A percentile compares a stretch with the other conserved stretches of the same genome.
phyloP scores from a whole-genome alignment of 768 basidiomycete genomes.

The Amanita exitialis region DNA sequence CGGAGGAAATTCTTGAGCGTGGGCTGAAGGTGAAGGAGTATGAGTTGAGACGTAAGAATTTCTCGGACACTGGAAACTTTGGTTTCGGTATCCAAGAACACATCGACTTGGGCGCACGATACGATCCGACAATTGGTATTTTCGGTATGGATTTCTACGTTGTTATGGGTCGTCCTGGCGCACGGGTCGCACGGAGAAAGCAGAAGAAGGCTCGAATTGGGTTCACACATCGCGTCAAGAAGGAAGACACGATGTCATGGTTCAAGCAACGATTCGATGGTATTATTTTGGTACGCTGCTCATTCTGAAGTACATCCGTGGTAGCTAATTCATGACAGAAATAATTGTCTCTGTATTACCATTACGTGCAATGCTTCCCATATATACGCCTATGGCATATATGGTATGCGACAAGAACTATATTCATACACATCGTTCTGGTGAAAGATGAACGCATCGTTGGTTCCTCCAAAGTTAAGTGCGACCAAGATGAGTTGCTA shows the following conservation, averaged over 20 bases:
- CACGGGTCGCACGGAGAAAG: slow-evolving; percentile 85
- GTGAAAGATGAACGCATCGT: too few species aligned
- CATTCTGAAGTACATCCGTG: slow-evolving; percentile 1
- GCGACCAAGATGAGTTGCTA: background rate
- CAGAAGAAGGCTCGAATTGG: slow-evolving; percentile 83
- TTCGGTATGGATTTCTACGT: slow-evolving; percentile 99
- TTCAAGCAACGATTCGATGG: slow-evolving; percentile 99
- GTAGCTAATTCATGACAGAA: slow-evolving; percentile 15
- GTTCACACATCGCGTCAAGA: slow-evolving; percentile 82
- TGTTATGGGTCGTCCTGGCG: slow-evolving; percentile 95
- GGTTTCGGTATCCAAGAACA: slow-evolving; percentile 99
- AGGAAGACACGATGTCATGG: slow-evolving; percentile 96
- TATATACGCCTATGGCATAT: slow-evolving; percentile 20
- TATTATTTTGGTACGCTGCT: slow-evolving; percentile 73
- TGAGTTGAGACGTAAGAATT: slow-evolving; percentile 94
- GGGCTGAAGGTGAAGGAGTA: slow-evolving; percentile 99
- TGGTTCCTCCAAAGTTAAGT: too few species aligned
- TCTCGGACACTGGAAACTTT: slow-evolving; percentile 98
- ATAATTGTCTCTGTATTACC: slow-evolving; percentile 18
- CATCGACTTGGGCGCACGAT: slow-evolving; percentile 97
- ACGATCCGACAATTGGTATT: slow-evolving; percentile 98
- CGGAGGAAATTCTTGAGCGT: slow-evolving; percentile 98
- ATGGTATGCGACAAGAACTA: slow-evolving; percentile 4
- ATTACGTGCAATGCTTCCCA: slow-evolving; percentile 17
- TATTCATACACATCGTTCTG: background rate